Conservation (phyloP, 2,329 filamentous ascomycete genomes). For the Pyrenophora teres region DNA sequence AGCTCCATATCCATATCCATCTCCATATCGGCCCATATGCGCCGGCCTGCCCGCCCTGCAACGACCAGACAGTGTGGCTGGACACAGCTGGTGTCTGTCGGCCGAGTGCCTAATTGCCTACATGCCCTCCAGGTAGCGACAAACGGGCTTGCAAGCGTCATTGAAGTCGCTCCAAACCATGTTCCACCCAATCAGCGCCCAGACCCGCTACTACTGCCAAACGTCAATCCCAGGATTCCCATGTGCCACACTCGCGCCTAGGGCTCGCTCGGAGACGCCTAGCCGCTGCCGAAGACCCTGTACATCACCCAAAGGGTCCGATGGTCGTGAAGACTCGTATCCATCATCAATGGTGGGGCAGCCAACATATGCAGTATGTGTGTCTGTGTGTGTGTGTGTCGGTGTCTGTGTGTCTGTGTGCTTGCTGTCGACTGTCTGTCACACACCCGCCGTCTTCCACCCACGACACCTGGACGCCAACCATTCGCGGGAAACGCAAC, state of each 20-base stretch:
- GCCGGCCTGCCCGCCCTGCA: constrained; percentile 3
- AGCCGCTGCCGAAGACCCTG: constrained; percentile 15
- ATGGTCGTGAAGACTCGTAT: constrained; percentile 19
- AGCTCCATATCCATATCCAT: neutral
- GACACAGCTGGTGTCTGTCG: neutral
- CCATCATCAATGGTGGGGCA: constrained; percentile 1
- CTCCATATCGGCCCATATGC: constrained; percentile 1
- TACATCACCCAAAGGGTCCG: constrained; percentile 14
- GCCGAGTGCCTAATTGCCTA: neutral
- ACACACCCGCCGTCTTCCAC: neutral
- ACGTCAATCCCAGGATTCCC: constrained; percentile 19
- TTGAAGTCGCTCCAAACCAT: constrained; percentile 23
- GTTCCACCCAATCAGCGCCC: constrained; percentile 20
- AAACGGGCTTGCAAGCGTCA: constrained; percentile 34
- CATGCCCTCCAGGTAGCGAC: constrained; percentile 10
- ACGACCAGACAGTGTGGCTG: constrained; percentile 7
- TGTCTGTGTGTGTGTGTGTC: no score
- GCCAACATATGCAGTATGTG: neutral
- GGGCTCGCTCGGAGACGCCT: constrained; percentile 1
- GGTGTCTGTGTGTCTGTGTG: neutral
- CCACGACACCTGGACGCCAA: neutral
- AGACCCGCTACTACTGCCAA: constrained; percentile 10
- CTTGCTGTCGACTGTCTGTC: no score
- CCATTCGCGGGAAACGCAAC: neutral
- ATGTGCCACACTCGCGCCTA: constrained; percentile 16